Evolutionary conservation across 345 rosid species (phyloP), one percentile per base, ranked within the genome.

Genomic region (Eucalyptus cloeziana): DNA sequence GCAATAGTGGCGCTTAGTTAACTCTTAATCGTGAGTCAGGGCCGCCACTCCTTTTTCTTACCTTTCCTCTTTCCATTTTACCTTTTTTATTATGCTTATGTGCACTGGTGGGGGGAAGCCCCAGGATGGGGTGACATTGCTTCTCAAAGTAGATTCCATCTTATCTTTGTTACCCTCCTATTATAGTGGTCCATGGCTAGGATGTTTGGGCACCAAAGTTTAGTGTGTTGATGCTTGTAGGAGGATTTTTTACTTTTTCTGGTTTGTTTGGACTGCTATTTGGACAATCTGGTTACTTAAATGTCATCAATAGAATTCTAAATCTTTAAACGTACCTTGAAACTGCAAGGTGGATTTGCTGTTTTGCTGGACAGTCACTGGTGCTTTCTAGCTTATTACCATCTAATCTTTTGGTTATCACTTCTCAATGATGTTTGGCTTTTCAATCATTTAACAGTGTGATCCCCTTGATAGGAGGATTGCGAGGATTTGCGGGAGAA

Each of bases 401-500:
- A 31, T 86, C 87, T 27, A 30, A 49, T 87, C 51, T 87, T 56
- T 86, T 86, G 87, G 80, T 33, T 44, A 60, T 37, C 37, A n/a
- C 54, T 56, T 76, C 71, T 80, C 60, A 40, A 5, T 7, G 83
- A 37, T 33, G n/a, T 52, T 22, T 47, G 56, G 86, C 67, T 79
- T 19, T 30, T 51, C 22, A 33, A 33, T 87, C 88, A 52, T 21
- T 76, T 76, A 30, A 76, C 11, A 54, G 30, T 37, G 25, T 51
- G 22, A 33, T 50, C 37, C 50, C 19, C 8, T 51, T 86, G 86
- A 33, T 93, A 94, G 97, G 95, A 94, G 87, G 97, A 95, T 86
- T 93, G 94, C 14, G 90, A 93, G 86, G 95, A 94, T 90, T 90
- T 95, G 92, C 86, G 40, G 33, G 88, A 89, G 86, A 90, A 93